These are phyloP conservation scores for Aspergillus fructus DNA, from an alignment of 2,329 filamentous ascomycete species.

Conservation along the genomic window DNA sequence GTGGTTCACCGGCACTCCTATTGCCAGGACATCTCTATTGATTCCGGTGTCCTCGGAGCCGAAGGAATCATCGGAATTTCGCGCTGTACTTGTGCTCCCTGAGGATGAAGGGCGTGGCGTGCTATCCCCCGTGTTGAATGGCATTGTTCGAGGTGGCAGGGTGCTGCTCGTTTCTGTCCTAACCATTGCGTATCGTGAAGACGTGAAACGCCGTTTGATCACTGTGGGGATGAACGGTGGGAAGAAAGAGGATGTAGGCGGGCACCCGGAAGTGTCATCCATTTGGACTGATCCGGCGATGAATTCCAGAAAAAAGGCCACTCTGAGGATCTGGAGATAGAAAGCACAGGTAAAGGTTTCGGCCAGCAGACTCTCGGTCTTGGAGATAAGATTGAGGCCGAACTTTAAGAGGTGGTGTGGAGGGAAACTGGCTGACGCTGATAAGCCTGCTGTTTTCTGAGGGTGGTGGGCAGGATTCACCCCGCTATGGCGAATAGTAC, in stretches of 20 bases:
- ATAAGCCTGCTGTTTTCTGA: slow-evolving; percentile 1
- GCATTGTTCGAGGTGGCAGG: background rate
- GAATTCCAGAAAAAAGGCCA: no score
- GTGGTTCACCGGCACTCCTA: slow-evolving; percentile 21
- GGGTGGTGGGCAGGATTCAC: background rate
- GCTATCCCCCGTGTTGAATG: slow-evolving; percentile 1
- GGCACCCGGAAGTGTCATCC: slow-evolving; percentile 1
- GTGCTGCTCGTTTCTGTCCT: background rate
- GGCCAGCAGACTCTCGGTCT: background rate
- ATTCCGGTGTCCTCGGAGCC: slow-evolving; percentile 17
- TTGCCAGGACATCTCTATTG: slow-evolving; percentile 6
- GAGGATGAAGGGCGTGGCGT: slow-evolving; percentile 14
- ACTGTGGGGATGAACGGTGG: slow-evolving; percentile 9
- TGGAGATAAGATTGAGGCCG: background rate
- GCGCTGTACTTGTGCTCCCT: slow-evolving; percentile 12
- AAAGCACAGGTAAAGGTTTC: background rate
- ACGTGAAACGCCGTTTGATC: slow-evolving; percentile 5
- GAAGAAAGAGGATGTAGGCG: slow-evolving; percentile 6
- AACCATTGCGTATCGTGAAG: slow-evolving; percentile 1
- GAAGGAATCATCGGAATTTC: slow-evolving; percentile 6
- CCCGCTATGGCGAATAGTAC: background rate
- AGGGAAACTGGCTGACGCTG: background rate
- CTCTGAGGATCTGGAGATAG: background rate
- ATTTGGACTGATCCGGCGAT: slow-evolving; percentile 4
- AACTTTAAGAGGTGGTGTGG: background rate